Base-by-base conservation (phyloP, 352 stramenopile genomes). In the Globisporangium recalcitrans region DNA sequence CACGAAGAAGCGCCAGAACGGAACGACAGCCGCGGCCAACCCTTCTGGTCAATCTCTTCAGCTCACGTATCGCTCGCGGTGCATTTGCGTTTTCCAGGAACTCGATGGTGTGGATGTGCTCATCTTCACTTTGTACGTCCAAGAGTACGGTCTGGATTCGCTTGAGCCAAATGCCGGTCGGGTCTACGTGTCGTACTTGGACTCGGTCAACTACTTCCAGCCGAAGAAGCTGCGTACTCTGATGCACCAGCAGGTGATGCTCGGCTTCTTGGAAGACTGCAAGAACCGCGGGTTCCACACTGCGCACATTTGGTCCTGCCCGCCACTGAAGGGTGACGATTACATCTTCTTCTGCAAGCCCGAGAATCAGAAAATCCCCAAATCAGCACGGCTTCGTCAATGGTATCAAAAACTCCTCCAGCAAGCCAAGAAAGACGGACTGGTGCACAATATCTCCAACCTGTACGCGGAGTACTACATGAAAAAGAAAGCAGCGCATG, bases 271-370 rank as follows among this genome's bases (percentile, higher is more conserved):
- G 4, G 82, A 95, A 53, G 84, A 96, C 62, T 93, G 84, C 64
- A 91, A 92, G 62, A 81, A 94, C 54, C 87, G 85, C 42, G 88
- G 88, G 6, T 95, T 93, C 59, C 83, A 93, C 32, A 93, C 83
- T 19, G 89, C 79, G 22, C 87, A 96, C 60, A 96, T 96, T 67
- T 96, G 88, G 88, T 93, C 87, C n/a, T 96, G 88, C 58, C 88
- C 88, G 31, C 88, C 88, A 2, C 62, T 91, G 6, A 94, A 94
- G 52, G 87, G 88, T 22, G 87, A 96, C 34, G 85, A 95, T 52
- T 96, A 96, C 52, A 96, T 96, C 63, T 95, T 96, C 61, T 93
- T 93, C 49, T 95, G 87, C 72, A 93, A 96, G 55, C 88, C 88
- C 8, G 85, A 94, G 56, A 93, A 96, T 62, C 88, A 96, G 63